Percentiles rank a stretch among this genome's conserved stretches.
These are phyloP conservation scores for Anisodus tanguticus DNA, from an alignment of 257 asterid species.

Conservation along the genomic window DNA sequence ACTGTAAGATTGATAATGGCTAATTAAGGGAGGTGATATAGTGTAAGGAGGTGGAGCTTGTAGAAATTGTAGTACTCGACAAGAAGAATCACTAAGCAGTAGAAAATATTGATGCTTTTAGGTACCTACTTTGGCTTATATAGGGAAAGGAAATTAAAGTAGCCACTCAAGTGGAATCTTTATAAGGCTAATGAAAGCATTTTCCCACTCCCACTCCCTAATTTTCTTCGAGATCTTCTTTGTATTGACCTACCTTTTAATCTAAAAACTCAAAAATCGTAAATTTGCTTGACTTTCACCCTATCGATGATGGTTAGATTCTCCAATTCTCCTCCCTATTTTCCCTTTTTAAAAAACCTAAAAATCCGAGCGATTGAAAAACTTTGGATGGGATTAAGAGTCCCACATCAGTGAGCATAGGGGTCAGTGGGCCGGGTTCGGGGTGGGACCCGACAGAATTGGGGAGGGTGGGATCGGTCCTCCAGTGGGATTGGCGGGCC, in stretches of 20 bases:
- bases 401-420: too few relatives aligned
- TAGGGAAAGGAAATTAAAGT: background rate
- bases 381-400: too few relatives aligned
- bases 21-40: background rate
- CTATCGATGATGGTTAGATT: too few relatives aligned
- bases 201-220: background rate
- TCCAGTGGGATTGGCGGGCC: too few relatives aligned
- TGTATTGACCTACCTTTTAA: background rate
- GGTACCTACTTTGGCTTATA: slow-evolving; percentile 27
- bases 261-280: too few relatives aligned
- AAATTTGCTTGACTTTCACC: too few relatives aligned
- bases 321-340: background rate
- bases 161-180: background rate
- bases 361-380: background rate
- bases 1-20: background rate
- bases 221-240: background rate
- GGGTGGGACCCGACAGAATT: too few relatives aligned
- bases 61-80: background rate
- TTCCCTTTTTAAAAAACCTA: too few relatives aligned
- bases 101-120: slow-evolving; percentile 31
- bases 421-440: too few relatives aligned
- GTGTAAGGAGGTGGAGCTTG: background rate
- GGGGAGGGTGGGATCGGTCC: too few relatives aligned
- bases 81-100: slow-evolving; percentile 27
- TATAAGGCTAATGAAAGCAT: background rate